Percentiles rank a stretch among this genome's conserved stretches.
phyloP scores from a whole-genome alignment of 768 basidiomycete genomes.

The Pleurotus citrinopileatus region DNA sequence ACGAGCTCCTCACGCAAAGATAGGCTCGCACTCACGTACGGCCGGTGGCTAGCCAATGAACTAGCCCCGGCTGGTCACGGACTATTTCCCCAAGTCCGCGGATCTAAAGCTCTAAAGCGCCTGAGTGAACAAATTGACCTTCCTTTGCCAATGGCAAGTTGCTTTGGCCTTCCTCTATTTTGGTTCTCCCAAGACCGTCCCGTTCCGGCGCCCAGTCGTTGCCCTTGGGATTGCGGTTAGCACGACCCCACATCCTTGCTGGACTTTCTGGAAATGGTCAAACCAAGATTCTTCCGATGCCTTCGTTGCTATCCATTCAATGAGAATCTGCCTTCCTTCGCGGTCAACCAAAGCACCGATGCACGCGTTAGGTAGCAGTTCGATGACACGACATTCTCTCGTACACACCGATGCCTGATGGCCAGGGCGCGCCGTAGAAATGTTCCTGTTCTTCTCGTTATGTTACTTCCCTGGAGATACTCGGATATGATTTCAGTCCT shows the following conservation, averaged over 20 bases:
- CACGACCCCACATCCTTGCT: not conserved
- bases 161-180: not conserved
- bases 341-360: conserved; percentile 1
- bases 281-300: not conserved
- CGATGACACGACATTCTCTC: not conserved
- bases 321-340: not conserved
- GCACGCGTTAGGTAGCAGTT: not conserved
- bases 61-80: no score
- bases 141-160: not conserved
- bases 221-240: not conserved
- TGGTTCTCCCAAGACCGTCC: no score
- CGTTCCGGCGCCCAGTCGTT: no score
- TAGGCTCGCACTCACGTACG: no score
- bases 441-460: not conserved
- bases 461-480: conserved; percentile 10
- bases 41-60: no score
- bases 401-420: conserved; percentile 1
- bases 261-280: not conserved
- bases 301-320: not conserved
- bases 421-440: not conserved
- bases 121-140: not conserved
- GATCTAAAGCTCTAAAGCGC: not conserved
- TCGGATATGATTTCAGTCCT: conserved; percentile 6
- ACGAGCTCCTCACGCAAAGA: not conserved
- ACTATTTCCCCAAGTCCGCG: not conserved